These are phyloP conservation scores for Neurospora sp. DNA, from an alignment of 495 filamentous ascomycete species.

Conservation along the genomic window DNA sequence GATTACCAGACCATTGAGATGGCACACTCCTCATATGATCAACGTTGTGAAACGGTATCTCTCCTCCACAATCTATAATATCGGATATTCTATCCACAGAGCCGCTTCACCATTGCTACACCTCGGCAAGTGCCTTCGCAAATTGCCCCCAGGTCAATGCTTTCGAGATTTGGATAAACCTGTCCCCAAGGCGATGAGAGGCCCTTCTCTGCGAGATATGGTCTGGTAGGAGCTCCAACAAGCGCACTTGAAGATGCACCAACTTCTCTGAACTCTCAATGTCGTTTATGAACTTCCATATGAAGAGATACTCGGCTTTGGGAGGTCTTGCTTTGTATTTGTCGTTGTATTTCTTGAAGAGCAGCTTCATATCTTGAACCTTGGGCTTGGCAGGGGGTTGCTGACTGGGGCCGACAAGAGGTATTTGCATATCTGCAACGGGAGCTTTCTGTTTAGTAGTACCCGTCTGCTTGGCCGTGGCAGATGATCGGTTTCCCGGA, in stretches of 20 bases:
- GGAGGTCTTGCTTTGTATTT: slow-evolving; percentile 11
- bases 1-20: not conserved
- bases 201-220: slow-evolving; percentile 1
- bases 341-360: slow-evolving; percentile 10
- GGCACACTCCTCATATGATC: not conserved
- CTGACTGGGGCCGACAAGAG: not conserved
- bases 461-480: not conserved
- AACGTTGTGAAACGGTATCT: not conserved
- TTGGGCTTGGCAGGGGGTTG: not conserved
- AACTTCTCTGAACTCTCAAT: slow-evolving; percentile 10
- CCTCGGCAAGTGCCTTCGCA: not conserved
- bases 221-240: slow-evolving; percentile 5
- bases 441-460: not conserved
- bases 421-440: not conserved
- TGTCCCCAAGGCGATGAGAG: not conserved
- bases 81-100: not conserved
- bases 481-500: not conserved
- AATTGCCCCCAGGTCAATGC: slow-evolving; percentile 16
- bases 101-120: not conserved
- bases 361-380: slow-evolving; percentile 5
- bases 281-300: slow-evolving; percentile 16
- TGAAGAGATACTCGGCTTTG: slow-evolving; percentile 12
- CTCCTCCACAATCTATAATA: not conserved
- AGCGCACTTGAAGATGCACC: slow-evolving; percentile 14
- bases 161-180: slow-evolving; percentile 5